These are phyloP conservation scores for Starmerella kuoi DNA, from an alignment of 805 yeast species.

Conservation along the genomic window DNA sequence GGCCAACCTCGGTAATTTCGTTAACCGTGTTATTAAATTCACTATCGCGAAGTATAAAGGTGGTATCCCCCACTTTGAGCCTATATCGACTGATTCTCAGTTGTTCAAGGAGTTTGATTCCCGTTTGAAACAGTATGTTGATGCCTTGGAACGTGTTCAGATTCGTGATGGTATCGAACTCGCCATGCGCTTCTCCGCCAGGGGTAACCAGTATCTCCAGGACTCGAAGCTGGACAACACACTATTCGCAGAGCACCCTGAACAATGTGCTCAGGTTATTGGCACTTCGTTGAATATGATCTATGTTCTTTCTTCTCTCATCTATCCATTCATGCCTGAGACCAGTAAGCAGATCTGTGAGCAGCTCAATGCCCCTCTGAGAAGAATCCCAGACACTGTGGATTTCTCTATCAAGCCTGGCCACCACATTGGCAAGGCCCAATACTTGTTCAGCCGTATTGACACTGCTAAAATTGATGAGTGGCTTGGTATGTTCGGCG, in stretches of 20 bases:
- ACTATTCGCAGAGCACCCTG: conserved; percentile 62
- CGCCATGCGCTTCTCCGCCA: conserved; percentile 81
- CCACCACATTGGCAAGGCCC: conserved; percentile 81
- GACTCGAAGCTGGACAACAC: conserved; percentile 90
- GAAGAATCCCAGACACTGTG: conserved; percentile 66
- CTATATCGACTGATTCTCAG: conserved; percentile 34
- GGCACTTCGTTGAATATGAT: conserved; percentile 83
- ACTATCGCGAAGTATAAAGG: conserved; percentile 84
- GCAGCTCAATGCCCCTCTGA: conserved; percentile 71
- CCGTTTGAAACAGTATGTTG: conserved; percentile 49
- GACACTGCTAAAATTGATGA: conserved; percentile 77
- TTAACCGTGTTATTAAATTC: conserved; percentile 84
- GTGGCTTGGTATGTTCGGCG: conserved; percentile 83
- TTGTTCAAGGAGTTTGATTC: conserved; percentile 43
- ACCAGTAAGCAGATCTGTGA: conserved; percentile 56
- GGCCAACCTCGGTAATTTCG: conserved; percentile 94
- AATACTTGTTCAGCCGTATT: conserved; percentile 82
- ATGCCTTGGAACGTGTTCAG: conserved; percentile 57
- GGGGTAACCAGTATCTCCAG: conserved; percentile 92
- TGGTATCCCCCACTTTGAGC: conserved; percentile 60
- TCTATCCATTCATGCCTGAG: conserved; percentile 85
- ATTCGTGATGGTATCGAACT: conserved; percentile 81
- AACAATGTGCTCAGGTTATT: conserved; percentile 78
- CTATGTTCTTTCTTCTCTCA: conserved; percentile 69
- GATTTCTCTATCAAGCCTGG: conserved; percentile 58